Conservation (phyloP, 192 early-diverging fungal species). For the Rhizophagus prolifer region DNA sequence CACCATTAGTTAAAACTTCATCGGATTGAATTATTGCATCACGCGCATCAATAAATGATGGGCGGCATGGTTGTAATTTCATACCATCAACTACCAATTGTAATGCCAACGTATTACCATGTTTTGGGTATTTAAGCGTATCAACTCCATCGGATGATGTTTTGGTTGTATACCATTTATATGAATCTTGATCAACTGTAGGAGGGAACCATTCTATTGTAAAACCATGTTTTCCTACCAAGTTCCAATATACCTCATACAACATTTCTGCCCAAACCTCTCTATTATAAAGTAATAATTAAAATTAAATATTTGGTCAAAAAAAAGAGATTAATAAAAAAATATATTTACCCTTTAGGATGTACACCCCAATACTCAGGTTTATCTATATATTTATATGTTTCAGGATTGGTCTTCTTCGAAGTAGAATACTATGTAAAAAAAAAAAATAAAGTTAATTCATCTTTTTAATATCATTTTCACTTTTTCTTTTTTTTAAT, state of each 20-base stretch:
- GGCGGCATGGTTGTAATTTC: slow-evolving; percentile 77
- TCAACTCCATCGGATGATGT: slow-evolving; percentile 7
- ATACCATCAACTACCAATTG: slow-evolving; percentile 74
- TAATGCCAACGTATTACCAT: slow-evolving; percentile 69
- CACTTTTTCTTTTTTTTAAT: not conserved
- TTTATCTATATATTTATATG: slow-evolving; percentile 72
- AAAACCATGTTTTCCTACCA: slow-evolving; percentile 60
- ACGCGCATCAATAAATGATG: slow-evolving; percentile 70
- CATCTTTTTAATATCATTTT: not conserved
- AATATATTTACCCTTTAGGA: slow-evolving; percentile 68
- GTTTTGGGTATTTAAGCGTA: slow-evolving; percentile 38
- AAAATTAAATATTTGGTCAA: not conserved
- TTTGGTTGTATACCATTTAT: slow-evolving; percentile 15
- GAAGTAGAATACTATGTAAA: slow-evolving; percentile 72
- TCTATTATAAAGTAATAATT: not conserved
- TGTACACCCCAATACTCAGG: slow-evolving; percentile 93
- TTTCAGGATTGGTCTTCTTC: slow-evolving; percentile 73
- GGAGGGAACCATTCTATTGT: slow-evolving; percentile 59
- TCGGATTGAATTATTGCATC: slow-evolving; percentile 74
- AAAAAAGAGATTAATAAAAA: not conserved
- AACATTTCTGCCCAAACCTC: slow-evolving; percentile 91
- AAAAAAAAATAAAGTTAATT: slow-evolving; percentile 7
- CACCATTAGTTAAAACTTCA: slow-evolving; percentile 58
- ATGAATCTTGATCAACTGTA: slow-evolving; percentile 9
- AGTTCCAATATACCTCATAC: slow-evolving; percentile 79